Conservation (phyloP, 106 monocot species). For the Chionographis japonica region DNA sequence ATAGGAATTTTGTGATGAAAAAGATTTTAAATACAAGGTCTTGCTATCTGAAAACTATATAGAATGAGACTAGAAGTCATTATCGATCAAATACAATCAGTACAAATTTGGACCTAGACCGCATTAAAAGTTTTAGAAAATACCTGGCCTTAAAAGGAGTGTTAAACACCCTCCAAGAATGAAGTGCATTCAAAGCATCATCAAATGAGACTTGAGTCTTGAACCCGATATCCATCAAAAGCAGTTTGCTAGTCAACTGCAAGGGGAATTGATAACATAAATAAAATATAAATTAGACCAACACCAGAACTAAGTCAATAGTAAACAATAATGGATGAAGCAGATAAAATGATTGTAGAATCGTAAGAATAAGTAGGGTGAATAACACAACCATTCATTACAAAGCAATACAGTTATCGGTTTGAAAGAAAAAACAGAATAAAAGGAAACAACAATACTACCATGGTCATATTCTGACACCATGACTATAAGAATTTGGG, state of each 20-base stretch:
- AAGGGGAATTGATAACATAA: not conserved
- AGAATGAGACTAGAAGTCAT: too few species aligned
- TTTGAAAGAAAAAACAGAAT: too few species aligned
- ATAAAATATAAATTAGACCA: not conserved
- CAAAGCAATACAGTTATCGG: too few species aligned
- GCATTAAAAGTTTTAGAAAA: not conserved
- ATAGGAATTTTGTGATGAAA: too few species aligned
- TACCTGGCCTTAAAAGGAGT: conserved; percentile 56
- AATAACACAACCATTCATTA: too few species aligned
- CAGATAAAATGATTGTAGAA: too few species aligned
- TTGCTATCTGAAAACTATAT: too few species aligned
- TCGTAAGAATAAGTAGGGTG: too few species aligned
- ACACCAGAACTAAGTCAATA: not conserved
- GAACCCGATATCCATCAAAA: conserved; percentile 75
- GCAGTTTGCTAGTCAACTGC: conserved; percentile 74
- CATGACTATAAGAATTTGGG: not conserved
- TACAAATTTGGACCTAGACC: not conserved
- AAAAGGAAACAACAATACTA: too few species aligned
- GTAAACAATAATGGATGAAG: too few species aligned
- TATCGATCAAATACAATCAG: too few species aligned
- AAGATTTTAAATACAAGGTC: too few species aligned
- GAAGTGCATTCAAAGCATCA: conserved; percentile 64
- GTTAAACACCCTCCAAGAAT: conserved; percentile 34
- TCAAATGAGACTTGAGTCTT: conserved; percentile 65
- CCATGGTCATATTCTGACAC: not conserved